Evolutionary conservation across 768 basidiomycete species (phyloP).

Genomic region (Leccinum longicurvipes): DNA sequence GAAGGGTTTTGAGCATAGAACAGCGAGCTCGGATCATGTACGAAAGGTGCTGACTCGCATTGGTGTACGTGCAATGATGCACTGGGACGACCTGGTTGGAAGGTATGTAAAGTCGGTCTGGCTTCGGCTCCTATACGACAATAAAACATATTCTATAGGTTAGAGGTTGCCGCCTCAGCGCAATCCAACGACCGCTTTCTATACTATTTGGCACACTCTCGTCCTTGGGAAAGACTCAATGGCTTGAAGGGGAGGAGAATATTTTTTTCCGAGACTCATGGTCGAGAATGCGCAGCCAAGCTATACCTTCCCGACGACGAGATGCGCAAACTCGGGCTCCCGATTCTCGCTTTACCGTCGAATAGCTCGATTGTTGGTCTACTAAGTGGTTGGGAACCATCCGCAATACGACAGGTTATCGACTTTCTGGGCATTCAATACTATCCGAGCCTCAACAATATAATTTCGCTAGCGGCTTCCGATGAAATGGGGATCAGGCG

Average conservation of each 20-base stretch:
- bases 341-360: slow-evolving; percentile 49
- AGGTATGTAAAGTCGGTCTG: slow-evolving; percentile 40
- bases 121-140: slow-evolving; percentile 26
- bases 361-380: neutral
- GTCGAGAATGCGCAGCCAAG: slow-evolving; percentile 31
- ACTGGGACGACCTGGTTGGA: slow-evolving; percentile 7
- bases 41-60: slow-evolving; percentile 1
- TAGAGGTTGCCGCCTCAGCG: slow-evolving; percentile 7
- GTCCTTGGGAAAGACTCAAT: slow-evolving; percentile 36
- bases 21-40: neutral
- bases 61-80: slow-evolving; percentile 36
- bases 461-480: slow-evolving; percentile 10
- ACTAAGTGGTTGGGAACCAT: neutral
- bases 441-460: slow-evolving; percentile 2
- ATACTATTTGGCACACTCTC: slow-evolving; percentile 56
- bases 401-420: neutral
- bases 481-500: neutral
- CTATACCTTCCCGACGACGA: slow-evolving; percentile 77
- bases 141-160: neutral
- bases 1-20: neutral
- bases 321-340: slow-evolving; percentile 69
- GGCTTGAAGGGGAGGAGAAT: slow-evolving; percentile 2
- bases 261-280: slow-evolving; percentile 5
- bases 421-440: neutral
- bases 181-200: slow-evolving; percentile 31